A percentile compares a stretch with the other conserved stretches of the same genome.
These are phyloP conservation scores for Kodamaea kaohsiungensis DNA, from an alignment of 805 yeast species.

Conservation along the genomic window DNA sequence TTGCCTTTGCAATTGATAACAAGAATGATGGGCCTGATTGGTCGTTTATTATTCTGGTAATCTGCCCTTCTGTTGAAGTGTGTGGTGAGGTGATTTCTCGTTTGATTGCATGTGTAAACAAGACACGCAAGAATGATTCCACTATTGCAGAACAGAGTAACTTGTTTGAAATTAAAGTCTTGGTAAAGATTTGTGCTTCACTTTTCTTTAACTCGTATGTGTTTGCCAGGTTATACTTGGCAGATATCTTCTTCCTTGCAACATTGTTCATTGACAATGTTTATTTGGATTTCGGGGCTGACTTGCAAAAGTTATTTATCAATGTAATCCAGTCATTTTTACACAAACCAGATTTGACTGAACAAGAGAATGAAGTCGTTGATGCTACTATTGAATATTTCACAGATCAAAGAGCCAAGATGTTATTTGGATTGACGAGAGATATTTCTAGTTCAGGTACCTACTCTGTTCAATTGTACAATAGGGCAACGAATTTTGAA, in stretches of 20 bases:
- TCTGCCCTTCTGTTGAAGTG: slow-evolving; percentile 73
- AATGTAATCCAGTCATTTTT: slow-evolving; percentile 71
- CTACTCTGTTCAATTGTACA: slow-evolving; percentile 38
- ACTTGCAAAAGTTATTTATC: slow-evolving; percentile 59
- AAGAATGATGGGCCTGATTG: slow-evolving; percentile 75
- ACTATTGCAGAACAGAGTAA: slow-evolving; percentile 43
- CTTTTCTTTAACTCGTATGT: slow-evolving; percentile 69
- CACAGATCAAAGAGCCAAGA: slow-evolving; percentile 63
- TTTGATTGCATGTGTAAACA: slow-evolving; percentile 54
- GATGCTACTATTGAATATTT: slow-evolving; percentile 48
- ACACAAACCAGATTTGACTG: slow-evolving; percentile 53
- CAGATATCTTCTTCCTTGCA: slow-evolving; percentile 69
- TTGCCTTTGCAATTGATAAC: slow-evolving; percentile 71
- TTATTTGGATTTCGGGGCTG: slow-evolving; percentile 56
- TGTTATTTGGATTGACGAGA: slow-evolving; percentile 70
- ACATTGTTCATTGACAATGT: slow-evolving; percentile 59
- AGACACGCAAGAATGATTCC: slow-evolving; percentile 45
- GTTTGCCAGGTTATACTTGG: slow-evolving; percentile 62
- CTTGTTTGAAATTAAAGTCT: slow-evolving; percentile 71
- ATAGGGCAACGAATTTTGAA: slow-evolving; percentile 52
- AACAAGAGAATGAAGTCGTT: slow-evolving; percentile 39
- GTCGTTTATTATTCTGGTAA: slow-evolving; percentile 60
- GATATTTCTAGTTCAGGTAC: slow-evolving; percentile 31
- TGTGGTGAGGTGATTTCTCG: slow-evolving; percentile 64
- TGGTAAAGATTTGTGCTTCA: slow-evolving; percentile 62